Evolutionary conservation across 2,329 filamentous ascomycete species (phyloP).

Genomic region (Pseudogymnoascus sp.): DNA sequence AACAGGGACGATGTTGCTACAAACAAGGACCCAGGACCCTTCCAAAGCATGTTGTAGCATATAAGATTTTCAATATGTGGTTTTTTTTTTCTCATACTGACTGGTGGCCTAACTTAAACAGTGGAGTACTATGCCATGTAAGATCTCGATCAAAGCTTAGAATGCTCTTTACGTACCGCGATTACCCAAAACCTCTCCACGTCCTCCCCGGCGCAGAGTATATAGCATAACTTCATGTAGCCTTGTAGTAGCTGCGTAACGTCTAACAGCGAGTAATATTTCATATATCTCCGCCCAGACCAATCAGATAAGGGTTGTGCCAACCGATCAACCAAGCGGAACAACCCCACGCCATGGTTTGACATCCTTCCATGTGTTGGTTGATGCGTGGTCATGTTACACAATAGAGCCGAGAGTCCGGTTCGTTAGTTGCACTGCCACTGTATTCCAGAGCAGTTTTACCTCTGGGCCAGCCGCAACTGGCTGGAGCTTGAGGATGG

Average conservation of each 20-base stretch:
- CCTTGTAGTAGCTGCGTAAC: constrained; percentile 3
- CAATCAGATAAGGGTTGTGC: not conserved
- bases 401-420: not conserved
- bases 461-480: not conserved
- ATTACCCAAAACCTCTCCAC: not conserved
- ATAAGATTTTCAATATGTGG: not conserved
- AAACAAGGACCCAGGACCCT: not conserved
- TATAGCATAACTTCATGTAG: not conserved
- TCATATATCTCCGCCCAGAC: not conserved
- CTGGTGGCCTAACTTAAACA: not conserved
- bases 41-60: not conserved
- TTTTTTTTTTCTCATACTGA: not conserved
- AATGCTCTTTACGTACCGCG: not conserved
- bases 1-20: not conserved
- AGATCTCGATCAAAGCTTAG: not conserved
- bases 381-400: not conserved
- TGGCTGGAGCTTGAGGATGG: not conserved
- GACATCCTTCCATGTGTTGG: not conserved
- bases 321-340: not conserved
- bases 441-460: not conserved
- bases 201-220: not conserved
- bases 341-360: not conserved
- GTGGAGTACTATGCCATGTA: not conserved
- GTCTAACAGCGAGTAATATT: not conserved
- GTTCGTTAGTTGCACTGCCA: not conserved